Evolutionary conservation across 805 yeast species (phyloP), one percentile per base, ranked within the genome.

Genomic region (Wickerhamiella cacticola): DNA sequence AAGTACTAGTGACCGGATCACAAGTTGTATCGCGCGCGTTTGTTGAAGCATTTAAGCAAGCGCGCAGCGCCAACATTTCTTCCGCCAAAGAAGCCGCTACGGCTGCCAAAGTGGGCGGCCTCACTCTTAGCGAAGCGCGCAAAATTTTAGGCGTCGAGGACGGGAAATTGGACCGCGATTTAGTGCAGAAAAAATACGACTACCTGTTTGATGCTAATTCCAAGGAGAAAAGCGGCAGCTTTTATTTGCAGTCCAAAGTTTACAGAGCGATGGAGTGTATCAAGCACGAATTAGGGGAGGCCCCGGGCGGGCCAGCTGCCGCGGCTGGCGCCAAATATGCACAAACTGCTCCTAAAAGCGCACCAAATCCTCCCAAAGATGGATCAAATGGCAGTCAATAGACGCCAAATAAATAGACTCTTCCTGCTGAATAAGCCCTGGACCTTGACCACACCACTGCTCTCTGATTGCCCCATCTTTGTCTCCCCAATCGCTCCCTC

Each of bases 1-100:
- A 84, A 65, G 95, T 92, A 54, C 74, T 87, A 43, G 76, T 88
- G 59, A 88, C 97, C 8, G 97, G 97, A 49, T 94, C 96, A 3
- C 80, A 85, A 56, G 97, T 89, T 25, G 87, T 92, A 61, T 96
- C 97, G 49, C 77, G 84, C 57, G 98, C 98, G 0, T 92, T 92
- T 63, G 74, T 86, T n/a, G 95, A 87, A 63, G 97, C 98, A 0
- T 92, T 89, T 72, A 82, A 80, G 59, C 97, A 92, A 68, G 96
- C 97, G 15, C 84, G 89, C 46, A 88, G 88, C 48, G 79, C 94
- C n/a, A 86, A 89, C 1, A 75, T 84, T 24, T 77, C 77, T 55
- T 70, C 82, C 18, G 73, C 78, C 5, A 64, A 70, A n/a, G 67
- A 71, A 36, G 72, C 74, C 3, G 66, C 69, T 9, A 58, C 65